phyloP scores from a whole-genome alignment of 2,329 filamentous ascomycete genomes.

The Chrysosphaeria jannelii region DNA sequence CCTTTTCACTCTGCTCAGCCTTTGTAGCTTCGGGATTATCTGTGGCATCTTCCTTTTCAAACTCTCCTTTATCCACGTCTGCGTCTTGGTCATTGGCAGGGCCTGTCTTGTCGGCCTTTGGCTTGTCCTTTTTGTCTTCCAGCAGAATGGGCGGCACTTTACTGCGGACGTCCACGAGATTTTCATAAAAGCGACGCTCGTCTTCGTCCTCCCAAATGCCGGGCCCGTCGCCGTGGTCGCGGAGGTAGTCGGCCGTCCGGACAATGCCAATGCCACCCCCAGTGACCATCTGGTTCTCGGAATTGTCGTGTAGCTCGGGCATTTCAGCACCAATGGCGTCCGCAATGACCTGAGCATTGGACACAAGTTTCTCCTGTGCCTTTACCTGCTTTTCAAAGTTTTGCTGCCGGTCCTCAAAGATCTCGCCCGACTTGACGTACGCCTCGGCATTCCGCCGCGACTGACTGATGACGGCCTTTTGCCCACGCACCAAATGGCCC shows the following conservation, averaged over 20 bases:
- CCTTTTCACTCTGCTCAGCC: slow-evolving; percentile 21
- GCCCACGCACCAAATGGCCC: slow-evolving; percentile 60
- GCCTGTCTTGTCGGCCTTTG: too few relatives aligned
- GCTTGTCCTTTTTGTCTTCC: slow-evolving; percentile 86
- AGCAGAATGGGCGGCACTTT: slow-evolving; percentile 83
- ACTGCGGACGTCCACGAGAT: slow-evolving; percentile 76
- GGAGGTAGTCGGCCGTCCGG: slow-evolving; percentile 77
- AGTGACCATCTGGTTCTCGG: slow-evolving; percentile 30
- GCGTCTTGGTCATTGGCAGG: slow-evolving; percentile 6
- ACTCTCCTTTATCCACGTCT: too few relatives aligned
- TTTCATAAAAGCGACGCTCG: slow-evolving; percentile 92
- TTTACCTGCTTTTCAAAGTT: slow-evolving; percentile 91
- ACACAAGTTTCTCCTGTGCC: slow-evolving; percentile 61
- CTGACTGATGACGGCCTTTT: slow-evolving; percentile 64
- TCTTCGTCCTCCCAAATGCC: slow-evolving; percentile 99
- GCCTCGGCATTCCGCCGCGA: slow-evolving; percentile 88
- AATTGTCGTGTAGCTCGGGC: slow-evolving; percentile 70
- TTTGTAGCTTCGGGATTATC: slow-evolving; percentile 11
- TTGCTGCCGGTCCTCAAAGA: slow-evolving; percentile 87
- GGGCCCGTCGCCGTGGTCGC: slow-evolving; percentile 64
- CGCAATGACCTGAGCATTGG: slow-evolving; percentile 73
- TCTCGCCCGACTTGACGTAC: slow-evolving; percentile 93
- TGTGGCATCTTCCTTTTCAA: slow-evolving; percentile 17
- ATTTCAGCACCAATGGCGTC: slow-evolving; percentile 74
- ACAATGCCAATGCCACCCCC: slow-evolving; percentile 72